phyloP scores from a whole-genome alignment of 306 rosid genomes.

The Vigna nakashimae region DNA sequence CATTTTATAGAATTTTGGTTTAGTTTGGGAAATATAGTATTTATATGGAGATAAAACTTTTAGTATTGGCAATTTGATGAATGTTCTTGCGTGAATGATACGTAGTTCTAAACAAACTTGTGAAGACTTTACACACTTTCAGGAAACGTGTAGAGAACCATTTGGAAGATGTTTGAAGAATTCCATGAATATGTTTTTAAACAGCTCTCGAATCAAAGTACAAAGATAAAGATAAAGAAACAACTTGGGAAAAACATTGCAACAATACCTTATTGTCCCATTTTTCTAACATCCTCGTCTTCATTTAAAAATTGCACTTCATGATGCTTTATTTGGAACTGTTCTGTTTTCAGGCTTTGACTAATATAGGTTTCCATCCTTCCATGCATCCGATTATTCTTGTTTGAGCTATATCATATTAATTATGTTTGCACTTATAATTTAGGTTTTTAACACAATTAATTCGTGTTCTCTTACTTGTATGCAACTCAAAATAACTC shows the following conservation, averaged over 20 bases:
- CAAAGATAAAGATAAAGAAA: background rate
- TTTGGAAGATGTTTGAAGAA: background rate
- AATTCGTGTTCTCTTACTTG: too few relatives aligned
- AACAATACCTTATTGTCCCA: background rate
- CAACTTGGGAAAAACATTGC: background rate
- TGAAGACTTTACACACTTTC: background rate
- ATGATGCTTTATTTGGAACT: background rate
- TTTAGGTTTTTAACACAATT: too few relatives aligned
- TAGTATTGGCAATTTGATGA: background rate
- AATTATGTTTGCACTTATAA: too few relatives aligned
- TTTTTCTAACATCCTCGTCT: background rate
- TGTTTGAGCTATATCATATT: too few relatives aligned
- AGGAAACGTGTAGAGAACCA: slow-evolving; percentile 3
- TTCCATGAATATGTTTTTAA: background rate
- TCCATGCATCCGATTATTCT: background rate
- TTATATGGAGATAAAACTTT: background rate
- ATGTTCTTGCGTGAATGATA: background rate
- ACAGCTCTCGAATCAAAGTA: background rate
- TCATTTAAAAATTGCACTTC: background rate
- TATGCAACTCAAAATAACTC: too few relatives aligned
- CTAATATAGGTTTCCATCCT: background rate
- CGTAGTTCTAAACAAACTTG: too few relatives aligned
- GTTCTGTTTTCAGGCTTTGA: background rate
- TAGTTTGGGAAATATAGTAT: background rate
- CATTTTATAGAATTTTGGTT: background rate